Evolutionary conservation across 768 basidiomycete genomes (phyloP).

Genomic region (Kondoa subrosea): DNA sequence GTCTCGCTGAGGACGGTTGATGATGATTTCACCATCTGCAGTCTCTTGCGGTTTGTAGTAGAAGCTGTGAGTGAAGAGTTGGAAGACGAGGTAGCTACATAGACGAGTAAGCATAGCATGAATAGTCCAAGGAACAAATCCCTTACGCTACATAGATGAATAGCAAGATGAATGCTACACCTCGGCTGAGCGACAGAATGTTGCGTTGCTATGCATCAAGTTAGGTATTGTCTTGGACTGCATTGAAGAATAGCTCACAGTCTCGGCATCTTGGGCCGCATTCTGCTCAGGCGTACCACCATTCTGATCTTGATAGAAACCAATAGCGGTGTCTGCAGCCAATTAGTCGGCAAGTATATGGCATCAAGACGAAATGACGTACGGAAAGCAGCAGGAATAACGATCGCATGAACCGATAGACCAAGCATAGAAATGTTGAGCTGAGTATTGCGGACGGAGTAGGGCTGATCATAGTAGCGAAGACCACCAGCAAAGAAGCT

Average conservation of each 20-base stretch:
- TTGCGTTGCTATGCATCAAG: no score
- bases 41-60: conserved; percentile 12
- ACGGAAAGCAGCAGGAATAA: conserved; percentile 50
- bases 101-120: not conserved
- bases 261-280: conserved; percentile 9
- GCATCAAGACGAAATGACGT: conserved; percentile 32
- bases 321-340: not conserved
- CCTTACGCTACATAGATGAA: conserved; percentile 49
- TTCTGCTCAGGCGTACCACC: conserved; percentile 17
- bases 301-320: not conserved
- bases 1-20: conserved; percentile 4
- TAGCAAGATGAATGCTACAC: conserved; percentile 49
- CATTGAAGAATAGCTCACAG: no score
- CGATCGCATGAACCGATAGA: conserved; percentile 21
- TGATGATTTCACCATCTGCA: conserved; percentile 9
- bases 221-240: no score
- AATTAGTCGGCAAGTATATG: conserved; percentile 22
- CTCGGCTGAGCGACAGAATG: conserved; percentile 24
- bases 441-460: conserved; percentile 25
- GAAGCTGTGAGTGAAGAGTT: conserved; percentile 31
- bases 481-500: conserved; percentile 20
- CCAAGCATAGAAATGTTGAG: conserved; percentile 27
- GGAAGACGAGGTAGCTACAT: conserved; percentile 53
- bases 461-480: conserved; percentile 25
- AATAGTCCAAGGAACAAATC: conserved; percentile 45